Evolutionary conservation across 208 protist genomes (phyloP), one percentile per base, ranked within the genome.

Genomic region (Leishmania tropica): DNA sequence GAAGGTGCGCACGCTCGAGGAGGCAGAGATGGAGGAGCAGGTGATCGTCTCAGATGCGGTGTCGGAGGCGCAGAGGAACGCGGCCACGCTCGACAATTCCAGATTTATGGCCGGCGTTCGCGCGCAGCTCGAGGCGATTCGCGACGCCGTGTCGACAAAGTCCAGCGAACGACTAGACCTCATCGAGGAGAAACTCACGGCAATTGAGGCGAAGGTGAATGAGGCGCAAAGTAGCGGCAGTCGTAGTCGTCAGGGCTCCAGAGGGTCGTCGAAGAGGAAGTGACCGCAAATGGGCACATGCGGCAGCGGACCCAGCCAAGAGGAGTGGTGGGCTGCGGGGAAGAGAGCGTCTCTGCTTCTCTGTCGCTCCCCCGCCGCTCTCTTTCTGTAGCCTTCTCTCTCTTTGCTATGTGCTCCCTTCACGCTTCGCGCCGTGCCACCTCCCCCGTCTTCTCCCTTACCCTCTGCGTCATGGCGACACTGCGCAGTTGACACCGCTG

Each of bases 111-210:
- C 89, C 37, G 93, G 94, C 15, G 84, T 98, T 47, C 76, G 85
- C n/a, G 92, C 95, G 83, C 95, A 98, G 89, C 88, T 98, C 3
- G 84, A 89, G 60, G 62, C 71, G 0, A 98, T 98, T 76, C 90
- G 92, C 37, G 84, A 90, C 48, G 84, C 92, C 10, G 95, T 97
- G 5, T 62, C 82, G n/a, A 80, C 83, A 17, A 85, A 89, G 31
- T 90, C 94, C 71, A 53, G 84, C 35, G 88, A 88, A 42, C 87
- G 90, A 5, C 86, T 98, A 0, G 93, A 93, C 82, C 79, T 85
- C n/a, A 89, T 96, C 47, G 95, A 98, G 80, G 80, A 87, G 60
- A 93, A 93, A 75, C 86, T 98, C 24, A 74, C 79, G 7, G 89
- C 83, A 11, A 87, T 98, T 67, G 95, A 98, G 76, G 88, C 87